phyloP scores from a whole-genome alignment of 2,329 filamentous ascomycete genomes.

The Cladosporium sp. region DNA sequence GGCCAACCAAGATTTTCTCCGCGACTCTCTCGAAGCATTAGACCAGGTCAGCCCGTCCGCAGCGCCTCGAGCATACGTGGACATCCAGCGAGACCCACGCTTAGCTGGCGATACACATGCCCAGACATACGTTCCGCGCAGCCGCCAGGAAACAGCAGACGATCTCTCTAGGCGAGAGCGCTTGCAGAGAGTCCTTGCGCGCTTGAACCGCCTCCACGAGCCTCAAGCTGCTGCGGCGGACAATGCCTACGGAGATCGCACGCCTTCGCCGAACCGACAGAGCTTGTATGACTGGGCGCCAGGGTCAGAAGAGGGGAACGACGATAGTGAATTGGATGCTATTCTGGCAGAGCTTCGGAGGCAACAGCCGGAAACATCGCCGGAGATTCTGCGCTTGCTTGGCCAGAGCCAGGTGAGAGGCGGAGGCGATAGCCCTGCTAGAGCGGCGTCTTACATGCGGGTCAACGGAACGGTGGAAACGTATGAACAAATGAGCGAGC shows the following conservation, averaged over 20 bases:
- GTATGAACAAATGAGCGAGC: constrained; percentile 31
- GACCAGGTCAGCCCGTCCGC: constrained; percentile 20
- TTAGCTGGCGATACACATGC: background rate
- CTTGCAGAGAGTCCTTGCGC: constrained; percentile 48
- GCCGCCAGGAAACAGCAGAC: constrained; percentile 30
- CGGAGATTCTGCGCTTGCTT: constrained; percentile 41
- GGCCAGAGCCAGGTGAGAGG: constrained; percentile 40
- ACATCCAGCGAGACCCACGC: constrained; percentile 29
- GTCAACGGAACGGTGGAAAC: constrained; percentile 25
- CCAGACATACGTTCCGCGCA: constrained; percentile 16
- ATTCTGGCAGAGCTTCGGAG: constrained; percentile 44
- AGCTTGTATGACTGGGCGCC: constrained; percentile 63
- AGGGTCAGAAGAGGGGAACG: constrained; percentile 24
- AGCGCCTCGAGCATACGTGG: constrained; percentile 22
- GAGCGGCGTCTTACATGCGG: constrained; percentile 24
- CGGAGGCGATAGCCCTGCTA: constrained; percentile 27
- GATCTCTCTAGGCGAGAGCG: constrained; percentile 44
- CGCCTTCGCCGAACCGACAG: constrained; percentile 51
- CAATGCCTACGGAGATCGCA: constrained; percentile 54
- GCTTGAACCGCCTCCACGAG: constrained; percentile 46
- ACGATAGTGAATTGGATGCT: constrained; percentile 42
- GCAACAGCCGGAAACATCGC: constrained; percentile 35
- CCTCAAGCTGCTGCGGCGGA: constrained; percentile 30
- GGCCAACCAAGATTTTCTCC: constrained; percentile 55
- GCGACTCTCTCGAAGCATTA: constrained; percentile 41